A percentile compares a stretch with the other conserved stretches of the same genome.
Evolutionary conservation across 2,329 filamentous ascomycete species (phyloP).

Genomic region (Sporothrix globosa): DNA sequence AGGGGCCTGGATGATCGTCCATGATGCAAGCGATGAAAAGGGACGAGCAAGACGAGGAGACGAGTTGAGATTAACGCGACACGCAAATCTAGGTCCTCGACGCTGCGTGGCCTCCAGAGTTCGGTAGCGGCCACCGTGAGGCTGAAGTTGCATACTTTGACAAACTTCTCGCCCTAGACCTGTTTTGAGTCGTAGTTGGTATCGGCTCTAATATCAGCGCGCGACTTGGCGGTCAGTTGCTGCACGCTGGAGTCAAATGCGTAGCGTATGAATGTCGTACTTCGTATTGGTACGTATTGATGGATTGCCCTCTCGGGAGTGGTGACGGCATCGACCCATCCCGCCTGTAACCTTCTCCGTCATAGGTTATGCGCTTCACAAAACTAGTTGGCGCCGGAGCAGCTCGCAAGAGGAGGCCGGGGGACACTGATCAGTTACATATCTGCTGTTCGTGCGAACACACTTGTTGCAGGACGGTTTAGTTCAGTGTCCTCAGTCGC

Average conservation of each 20-base stretch:
- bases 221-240: not conserved
- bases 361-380: slow-evolving; percentile 3
- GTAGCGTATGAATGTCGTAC: not conserved
- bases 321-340: slow-evolving; percentile 22
- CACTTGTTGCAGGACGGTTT: not conserved
- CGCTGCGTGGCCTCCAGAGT: not conserved
- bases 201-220: not conserved
- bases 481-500: not conserved
- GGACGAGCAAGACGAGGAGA: too few species aligned
- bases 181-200: slow-evolving; percentile 9
- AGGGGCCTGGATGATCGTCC: not conserved
- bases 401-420: not conserved
- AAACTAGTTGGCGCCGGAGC: slow-evolving; percentile 6
- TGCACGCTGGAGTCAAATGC: slow-evolving; percentile 6
- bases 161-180: not conserved
- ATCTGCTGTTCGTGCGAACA: not conserved
- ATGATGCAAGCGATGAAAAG: not conserved
- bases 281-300: too few species aligned
- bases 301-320: too few species aligned
- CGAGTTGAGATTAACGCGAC: not conserved
- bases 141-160: not conserved
- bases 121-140: slow-evolving; percentile 16
- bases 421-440: not conserved
- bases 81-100: not conserved
- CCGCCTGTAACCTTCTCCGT: slow-evolving; percentile 18